Base-by-base conservation (phyloP, 805 yeast species). In the Starmerella powellii region DNA sequence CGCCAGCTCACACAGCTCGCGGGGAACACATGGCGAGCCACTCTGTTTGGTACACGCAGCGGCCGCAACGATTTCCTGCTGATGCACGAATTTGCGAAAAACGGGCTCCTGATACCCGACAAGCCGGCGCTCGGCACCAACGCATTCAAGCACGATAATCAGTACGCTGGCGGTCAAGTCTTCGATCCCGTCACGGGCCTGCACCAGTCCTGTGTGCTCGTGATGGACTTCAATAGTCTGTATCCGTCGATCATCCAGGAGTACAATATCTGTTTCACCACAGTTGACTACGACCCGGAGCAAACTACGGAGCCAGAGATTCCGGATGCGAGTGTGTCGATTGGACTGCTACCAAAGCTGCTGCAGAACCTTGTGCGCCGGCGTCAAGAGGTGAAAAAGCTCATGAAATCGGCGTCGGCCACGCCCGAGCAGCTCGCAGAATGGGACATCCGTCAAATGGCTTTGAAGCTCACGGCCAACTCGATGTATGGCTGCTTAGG, bases 401-500 rank as follows among this genome's bases (percentile, higher is more conserved):
- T 85, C 29, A 71, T 91, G 71, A 86, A 85, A 54, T 78, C 76
- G 50, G 79, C 87, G 27, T 74, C 78, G 18, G 68, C 78, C 0
- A 67, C 76, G 0, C 63, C 67, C 13, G 53, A 54, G 41, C 86
- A 83, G 57, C 74, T 63, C 43, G 80, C 83, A 0, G 95, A 88
- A 57, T 85, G 80, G 68, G 97, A 91, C 60, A 86, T 87, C 57
- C 84, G 87, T 57, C 98, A 91, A 62, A 93, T 81, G 60, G 97
- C 98, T 0, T 72, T 91, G 59, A 91, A 91, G 60, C 70, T 91
- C 58, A 93, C 98, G 2, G 98, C 98, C 23, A 91, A 91, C 63
- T 91, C 98, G n/a, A 88, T 91, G 96, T 91, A 91, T 64, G 98
- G 98, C 58, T 91, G 97, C 72, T 71, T 91, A 54, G 98, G 98